Conservation (phyloP, 768 basidiomycete species). For the Rhodocollybia butyracea region DNA sequence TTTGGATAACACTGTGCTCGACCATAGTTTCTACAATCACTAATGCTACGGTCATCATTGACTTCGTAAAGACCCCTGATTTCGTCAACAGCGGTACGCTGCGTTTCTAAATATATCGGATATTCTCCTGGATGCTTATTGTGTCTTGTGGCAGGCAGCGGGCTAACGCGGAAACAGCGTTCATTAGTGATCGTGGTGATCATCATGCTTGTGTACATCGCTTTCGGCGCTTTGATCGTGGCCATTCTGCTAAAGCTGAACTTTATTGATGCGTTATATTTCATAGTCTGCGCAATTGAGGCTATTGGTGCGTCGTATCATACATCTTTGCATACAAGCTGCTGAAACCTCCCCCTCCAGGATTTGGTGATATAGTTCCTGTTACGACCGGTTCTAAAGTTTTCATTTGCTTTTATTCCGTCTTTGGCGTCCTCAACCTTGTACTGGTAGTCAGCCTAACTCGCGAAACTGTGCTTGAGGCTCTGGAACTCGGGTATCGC, state of each 20-base stretch:
- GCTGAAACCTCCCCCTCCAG: conserved; percentile 3
- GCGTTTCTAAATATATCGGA: not conserved
- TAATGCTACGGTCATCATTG: conserved; percentile 65
- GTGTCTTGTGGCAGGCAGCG: conserved; percentile 51
- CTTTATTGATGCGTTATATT: conserved; percentile 78
- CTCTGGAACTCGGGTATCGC: conserved; percentile 62
- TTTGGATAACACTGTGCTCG: conserved; percentile 78
- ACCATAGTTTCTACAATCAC: conserved; percentile 63
- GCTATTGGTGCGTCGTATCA: conserved; percentile 41
- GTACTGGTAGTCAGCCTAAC: conserved; percentile 62
- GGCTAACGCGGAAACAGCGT: conserved; percentile 77
- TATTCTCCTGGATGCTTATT: not conserved
- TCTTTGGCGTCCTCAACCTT: conserved; percentile 60
- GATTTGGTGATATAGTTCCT: conserved; percentile 75
- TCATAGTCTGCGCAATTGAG: conserved; percentile 71
- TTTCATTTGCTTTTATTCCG: conserved; percentile 56
- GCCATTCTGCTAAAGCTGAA: conserved; percentile 48
- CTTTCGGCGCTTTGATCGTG: conserved; percentile 64
- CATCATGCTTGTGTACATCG: conserved; percentile 67
- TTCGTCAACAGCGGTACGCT: conserved; percentile 61
- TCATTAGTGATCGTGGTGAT: conserved; percentile 80
- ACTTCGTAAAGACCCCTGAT: conserved; percentile 54
- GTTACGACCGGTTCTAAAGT: conserved; percentile 46
- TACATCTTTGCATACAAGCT: not conserved
- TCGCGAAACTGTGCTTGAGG: conserved; percentile 72